These are phyloP conservation scores for Aureobasidium melanogenum DNA, from an alignment of 2,329 filamentous ascomycete genomes.

Conservation along the genomic window DNA sequence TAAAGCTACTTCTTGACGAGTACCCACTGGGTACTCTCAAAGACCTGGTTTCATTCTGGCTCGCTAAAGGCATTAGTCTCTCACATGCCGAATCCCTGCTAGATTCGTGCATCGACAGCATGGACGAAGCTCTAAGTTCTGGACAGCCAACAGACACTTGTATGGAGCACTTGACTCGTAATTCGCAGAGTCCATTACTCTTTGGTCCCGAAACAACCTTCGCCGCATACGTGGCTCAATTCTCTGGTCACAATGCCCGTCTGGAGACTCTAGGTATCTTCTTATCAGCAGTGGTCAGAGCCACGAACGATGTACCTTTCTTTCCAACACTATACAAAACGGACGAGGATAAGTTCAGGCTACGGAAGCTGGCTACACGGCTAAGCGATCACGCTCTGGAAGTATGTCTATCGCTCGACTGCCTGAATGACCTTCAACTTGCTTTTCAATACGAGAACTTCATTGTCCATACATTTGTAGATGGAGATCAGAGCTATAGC, in stretches of 20 bases:
- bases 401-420: slow-evolving; percentile 26
- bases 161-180: slow-evolving; percentile 8
- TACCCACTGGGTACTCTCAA: slow-evolving; percentile 15
- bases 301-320: slow-evolving; percentile 24
- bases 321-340: slow-evolving; percentile 24
- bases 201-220: slow-evolving; percentile 1
- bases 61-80: slow-evolving; percentile 21
- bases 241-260: slow-evolving; percentile 22
- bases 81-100: slow-evolving; percentile 21
- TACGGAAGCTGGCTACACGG: slow-evolving; percentile 25
- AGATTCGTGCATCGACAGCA: slow-evolving; percentile 18
- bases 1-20: slow-evolving; percentile 13
- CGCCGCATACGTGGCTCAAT: slow-evolving; percentile 14
- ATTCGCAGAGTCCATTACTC: slow-evolving; percentile 15
- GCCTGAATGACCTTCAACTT: slow-evolving; percentile 38
- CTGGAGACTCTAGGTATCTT: slow-evolving; percentile 36
- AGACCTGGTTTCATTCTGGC: slow-evolving; percentile 20
- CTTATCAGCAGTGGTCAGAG: slow-evolving; percentile 30
- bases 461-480: slow-evolving; percentile 35
- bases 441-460: slow-evolving; percentile 40
- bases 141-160: slow-evolving; percentile 2
- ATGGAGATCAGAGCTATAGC: slow-evolving; percentile 40
- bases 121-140: slow-evolving; percentile 15
- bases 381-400: slow-evolving; percentile 30
- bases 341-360: slow-evolving; percentile 7